phyloP scores from a whole-genome alignment of 164 flowering plant genomes.

The Magnolia kwangsiensis region DNA sequence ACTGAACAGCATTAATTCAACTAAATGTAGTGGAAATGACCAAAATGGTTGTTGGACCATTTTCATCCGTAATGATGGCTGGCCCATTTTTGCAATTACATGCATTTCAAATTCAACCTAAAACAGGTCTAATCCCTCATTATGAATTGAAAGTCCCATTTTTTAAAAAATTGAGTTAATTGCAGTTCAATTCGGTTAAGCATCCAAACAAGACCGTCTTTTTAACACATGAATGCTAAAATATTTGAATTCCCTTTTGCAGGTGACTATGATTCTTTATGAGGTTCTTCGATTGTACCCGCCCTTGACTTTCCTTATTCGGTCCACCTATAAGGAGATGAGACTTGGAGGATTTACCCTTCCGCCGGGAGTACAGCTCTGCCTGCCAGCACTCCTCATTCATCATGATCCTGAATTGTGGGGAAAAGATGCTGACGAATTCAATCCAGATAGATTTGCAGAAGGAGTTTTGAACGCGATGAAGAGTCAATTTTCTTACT shows the following conservation, averaged over 20 bases:
- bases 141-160: background rate
- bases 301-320: background rate
- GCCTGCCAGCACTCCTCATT: background rate
- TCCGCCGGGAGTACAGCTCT: background rate
- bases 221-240: background rate
- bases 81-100: too few species aligned
- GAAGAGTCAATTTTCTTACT: background rate
- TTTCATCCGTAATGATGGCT: too few species aligned
- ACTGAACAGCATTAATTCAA: too few species aligned
- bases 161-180: too few species aligned
- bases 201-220: background rate
- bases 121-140: too few species aligned
- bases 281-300: constrained; percentile 9
- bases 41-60: too few species aligned
- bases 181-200: background rate
- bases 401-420: constrained; percentile 8
- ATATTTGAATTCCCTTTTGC: background rate
- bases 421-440: constrained; percentile 1
- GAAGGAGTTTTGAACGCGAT: constrained; percentile 4
- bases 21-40: too few species aligned
- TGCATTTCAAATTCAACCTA: too few species aligned
- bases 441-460: constrained; percentile 7
- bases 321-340: background rate
- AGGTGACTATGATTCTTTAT: constrained; percentile 5
- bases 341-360: constrained; percentile 2